A percentile compares a stretch with the other conserved stretches of the same genome.
These are phyloP conservation scores for Serendipita sp. DNA, from an alignment of 768 basidiomycete species.

Conservation along the genomic window DNA sequence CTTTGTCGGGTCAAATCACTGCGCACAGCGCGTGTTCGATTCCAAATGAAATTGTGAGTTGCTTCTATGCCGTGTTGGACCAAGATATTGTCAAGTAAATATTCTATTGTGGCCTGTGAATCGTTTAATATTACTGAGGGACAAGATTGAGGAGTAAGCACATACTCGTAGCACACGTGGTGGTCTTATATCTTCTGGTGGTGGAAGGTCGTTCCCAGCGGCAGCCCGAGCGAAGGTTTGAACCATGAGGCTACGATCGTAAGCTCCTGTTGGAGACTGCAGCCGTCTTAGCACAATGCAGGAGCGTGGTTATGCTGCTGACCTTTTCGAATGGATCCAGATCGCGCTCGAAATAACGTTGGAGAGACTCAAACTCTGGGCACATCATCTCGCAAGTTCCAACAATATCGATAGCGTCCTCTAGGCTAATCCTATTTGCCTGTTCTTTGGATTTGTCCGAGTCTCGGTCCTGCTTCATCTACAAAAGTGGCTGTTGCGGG, in stretches of 20 bases:
- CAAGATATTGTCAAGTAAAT: conserved; percentile 76
- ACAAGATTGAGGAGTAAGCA: neutral
- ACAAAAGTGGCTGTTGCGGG: neutral
- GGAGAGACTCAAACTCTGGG: conserved; percentile 81
- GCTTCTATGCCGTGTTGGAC: conserved; percentile 48
- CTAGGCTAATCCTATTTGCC: conserved; percentile 27
- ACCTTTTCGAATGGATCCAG: conserved; percentile 77
- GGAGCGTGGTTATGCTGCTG: conserved; percentile 16
- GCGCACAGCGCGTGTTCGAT: conserved; percentile 76
- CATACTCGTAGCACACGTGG: conserved; percentile 62
- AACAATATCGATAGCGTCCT: conserved; percentile 82
- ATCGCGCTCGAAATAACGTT: conserved; percentile 78
- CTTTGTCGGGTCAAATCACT: conserved; percentile 94
- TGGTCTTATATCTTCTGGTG: conserved; percentile 73
- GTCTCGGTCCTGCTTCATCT: conserved; percentile 3
- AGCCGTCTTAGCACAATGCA: neutral
- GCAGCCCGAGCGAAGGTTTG: conserved; percentile 92
- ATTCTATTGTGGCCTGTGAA: conserved; percentile 66
- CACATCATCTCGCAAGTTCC: conserved; percentile 93
- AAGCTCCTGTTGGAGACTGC: neutral
- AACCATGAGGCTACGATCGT: conserved; percentile 68
- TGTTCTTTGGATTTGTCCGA: neutral
- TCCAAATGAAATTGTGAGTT: conserved; percentile 73
- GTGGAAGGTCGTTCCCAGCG: conserved; percentile 71
- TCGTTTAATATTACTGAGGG: neutral